phyloP scores from a whole-genome alignment of 2,329 filamentous ascomycete species.

The Taxawa tesnikishii region DNA sequence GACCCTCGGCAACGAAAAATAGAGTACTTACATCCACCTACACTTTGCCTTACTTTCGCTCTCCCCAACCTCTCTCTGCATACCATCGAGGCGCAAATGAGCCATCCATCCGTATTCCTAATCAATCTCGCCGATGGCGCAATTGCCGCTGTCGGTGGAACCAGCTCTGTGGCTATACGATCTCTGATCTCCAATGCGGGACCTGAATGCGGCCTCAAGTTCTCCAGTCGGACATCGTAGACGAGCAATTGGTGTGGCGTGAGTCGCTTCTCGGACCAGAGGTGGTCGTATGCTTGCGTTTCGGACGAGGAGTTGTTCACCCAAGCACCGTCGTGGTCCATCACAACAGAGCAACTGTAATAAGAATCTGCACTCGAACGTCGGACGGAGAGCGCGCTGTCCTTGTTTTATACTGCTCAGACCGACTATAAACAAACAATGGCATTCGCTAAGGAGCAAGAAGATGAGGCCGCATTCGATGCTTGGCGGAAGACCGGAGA shows the following conservation, averaged over 20 bases:
- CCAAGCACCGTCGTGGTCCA: too few species aligned
- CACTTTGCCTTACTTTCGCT: conserved; percentile 19
- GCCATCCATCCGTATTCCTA: conserved; percentile 31
- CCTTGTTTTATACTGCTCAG: too few species aligned
- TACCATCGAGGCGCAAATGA: conserved; percentile 19
- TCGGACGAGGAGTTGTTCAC: too few species aligned
- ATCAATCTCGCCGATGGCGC: conserved; percentile 12
- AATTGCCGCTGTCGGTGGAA: conserved; percentile 16
- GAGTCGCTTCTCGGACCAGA: conserved; percentile 25
- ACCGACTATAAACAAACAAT: too few species aligned
- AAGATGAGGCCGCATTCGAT: too few species aligned
- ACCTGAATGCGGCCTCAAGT: conserved; percentile 17
- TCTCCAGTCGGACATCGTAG: conserved; percentile 25
- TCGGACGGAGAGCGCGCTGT: too few species aligned
- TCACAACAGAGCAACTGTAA: too few species aligned
- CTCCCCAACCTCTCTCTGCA: conserved; percentile 19
- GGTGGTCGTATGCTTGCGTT: too few species aligned
- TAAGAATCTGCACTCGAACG: too few species aligned
- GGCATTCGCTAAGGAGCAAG: too few species aligned
- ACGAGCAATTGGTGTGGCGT: conserved; percentile 27
- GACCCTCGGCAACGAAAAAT: too few species aligned
- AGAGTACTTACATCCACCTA: conserved; percentile 23
- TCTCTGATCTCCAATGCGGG: conserved; percentile 27
- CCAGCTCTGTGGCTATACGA: conserved; percentile 19
- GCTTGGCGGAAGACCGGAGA: too few species aligned